Conservation (phyloP, 2,329 filamentous ascomycete genomes). For the Thielaviopsis musarum region DNA sequence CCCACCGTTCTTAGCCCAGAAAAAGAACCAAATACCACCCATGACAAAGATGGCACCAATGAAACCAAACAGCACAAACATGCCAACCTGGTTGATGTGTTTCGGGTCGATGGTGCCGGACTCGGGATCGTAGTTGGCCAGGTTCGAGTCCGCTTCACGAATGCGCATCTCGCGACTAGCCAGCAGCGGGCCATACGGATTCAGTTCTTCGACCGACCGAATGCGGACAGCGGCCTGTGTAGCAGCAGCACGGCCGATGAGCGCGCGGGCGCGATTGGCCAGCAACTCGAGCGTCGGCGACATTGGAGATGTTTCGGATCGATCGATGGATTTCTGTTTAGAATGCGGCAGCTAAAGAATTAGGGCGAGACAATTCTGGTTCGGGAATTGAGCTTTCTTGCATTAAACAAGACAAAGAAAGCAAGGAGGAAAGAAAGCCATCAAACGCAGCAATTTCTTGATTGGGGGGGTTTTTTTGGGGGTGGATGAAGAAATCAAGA, state of each 20-base stretch:
- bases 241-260: background rate
- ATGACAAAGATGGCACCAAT: conserved; percentile 63
- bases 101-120: conserved; percentile 35
- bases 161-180: conserved; percentile 26
- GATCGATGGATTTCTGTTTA: background rate
- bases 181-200: conserved; percentile 22
- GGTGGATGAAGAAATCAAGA: conserved; percentile 12
- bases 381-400: background rate
- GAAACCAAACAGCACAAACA: conserved; percentile 75
- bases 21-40: conserved; percentile 88
- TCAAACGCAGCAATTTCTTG: conserved; percentile 14
- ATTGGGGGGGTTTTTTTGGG: too few relatives aligned
- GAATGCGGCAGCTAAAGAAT: conserved; percentile 10
- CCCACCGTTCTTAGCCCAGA: conserved; percentile 91
- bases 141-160: conserved; percentile 22
- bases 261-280: conserved; percentile 1
- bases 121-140: conserved; percentile 22
- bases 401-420: conserved; percentile 12
- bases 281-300: conserved; percentile 3
- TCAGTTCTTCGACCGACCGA: conserved; percentile 3
- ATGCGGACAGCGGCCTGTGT: background rate
- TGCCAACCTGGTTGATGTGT: conserved; percentile 47
- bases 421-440: conserved; percentile 7
- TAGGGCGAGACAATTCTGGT: conserved; percentile 16
- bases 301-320: background rate